Evolutionary conservation across 768 basidiomycete genomes (phyloP), one percentile per base, ranked within the genome.

Genomic region (Sarcomyxa edulis): DNA sequence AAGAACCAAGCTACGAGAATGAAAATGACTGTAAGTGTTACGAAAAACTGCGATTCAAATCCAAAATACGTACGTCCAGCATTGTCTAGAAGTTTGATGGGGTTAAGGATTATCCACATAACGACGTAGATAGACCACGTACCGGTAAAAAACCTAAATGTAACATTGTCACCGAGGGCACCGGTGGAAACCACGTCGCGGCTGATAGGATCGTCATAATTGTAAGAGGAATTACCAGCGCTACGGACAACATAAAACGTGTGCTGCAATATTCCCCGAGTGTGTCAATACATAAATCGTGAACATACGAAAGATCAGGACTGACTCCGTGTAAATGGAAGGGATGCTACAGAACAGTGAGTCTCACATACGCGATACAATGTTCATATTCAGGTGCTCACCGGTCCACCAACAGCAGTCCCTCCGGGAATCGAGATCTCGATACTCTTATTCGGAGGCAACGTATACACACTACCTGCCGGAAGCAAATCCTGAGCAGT

Each of bases 1-100:
- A 74, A 43, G 35, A 71, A 59, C 71, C 69, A 74, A 4, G 70
- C n/a, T n/a, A n/a, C n/a, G n/a, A n/a, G n/a, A n/a, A n/a, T n/a
- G n/a, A n/a, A n/a, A n/a, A n/a, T n/a, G n/a, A n/a, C n/a, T n/a
- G n/a, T n/a, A n/a, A n/a, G n/a, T n/a, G n/a, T n/a, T n/a, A n/a
- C n/a, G n/a, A n/a, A n/a, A n/a, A n/a, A n/a, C n/a, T n/a, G n/a
- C n/a, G n/a, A n/a, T n/a, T n/a, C n/a, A n/a, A n/a, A n/a, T n/a
- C n/a, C n/a, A n/a, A n/a, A n/a, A n/a, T n/a, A n/a, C n/a, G n/a
- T n/a, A n/a, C n/a, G 69, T 2, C 75, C 75, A 24, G 72, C 50
- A 39, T 75, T 75, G 35, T 75, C 66, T 1, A n/a, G n/a, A n/a
- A n/a, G n/a, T n/a, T n/a, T n/a, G n/a, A n/a, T n/a, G n/a, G n/a